A percentile compares a stretch with the other conserved stretches of the same genome.
phyloP scores from a whole-genome alignment of 768 basidiomycete species.

The Clathrus columnatus region DNA sequence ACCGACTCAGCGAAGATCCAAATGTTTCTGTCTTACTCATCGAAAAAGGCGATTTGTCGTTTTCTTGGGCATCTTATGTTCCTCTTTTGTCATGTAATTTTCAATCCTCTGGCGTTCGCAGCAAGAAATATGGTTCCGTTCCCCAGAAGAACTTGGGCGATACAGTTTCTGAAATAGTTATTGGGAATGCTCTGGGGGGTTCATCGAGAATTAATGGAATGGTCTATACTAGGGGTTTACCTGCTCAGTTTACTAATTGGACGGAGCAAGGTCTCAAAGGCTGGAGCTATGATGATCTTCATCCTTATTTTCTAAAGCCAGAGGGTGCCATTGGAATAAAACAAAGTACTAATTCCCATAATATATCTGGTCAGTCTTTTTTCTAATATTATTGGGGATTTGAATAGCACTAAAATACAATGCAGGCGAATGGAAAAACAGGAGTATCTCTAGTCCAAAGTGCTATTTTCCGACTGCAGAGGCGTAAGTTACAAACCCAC shows the following conservation, averaged over 20 bases:
- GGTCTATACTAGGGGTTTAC: constrained; percentile 21
- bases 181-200: constrained; percentile 19
- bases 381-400: neutral
- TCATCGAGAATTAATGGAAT: constrained; percentile 8
- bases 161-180: constrained; percentile 16
- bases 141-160: constrained; percentile 9
- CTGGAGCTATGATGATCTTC: constrained; percentile 28
- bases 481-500: neutral
- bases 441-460: neutral
- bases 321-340: constrained; percentile 13
- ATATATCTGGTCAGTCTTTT: neutral
- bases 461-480: neutral
- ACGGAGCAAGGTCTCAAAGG: constrained; percentile 21
- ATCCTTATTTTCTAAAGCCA: constrained; percentile 27
- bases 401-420: neutral
- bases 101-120: constrained; percentile 15
- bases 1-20: constrained; percentile 48
- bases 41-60: constrained; percentile 41
- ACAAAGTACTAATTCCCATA: neutral
- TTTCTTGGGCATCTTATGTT: constrained; percentile 20
- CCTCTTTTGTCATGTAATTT: constrained; percentile 26
- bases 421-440: neutral
- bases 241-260: constrained; percentile 27
- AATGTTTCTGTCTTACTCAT: constrained; percentile 44
- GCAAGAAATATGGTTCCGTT: constrained; percentile 4